Evolutionary conservation across 164 flowering plant species (phyloP).

Genomic region (Litsea cubeba): DNA sequence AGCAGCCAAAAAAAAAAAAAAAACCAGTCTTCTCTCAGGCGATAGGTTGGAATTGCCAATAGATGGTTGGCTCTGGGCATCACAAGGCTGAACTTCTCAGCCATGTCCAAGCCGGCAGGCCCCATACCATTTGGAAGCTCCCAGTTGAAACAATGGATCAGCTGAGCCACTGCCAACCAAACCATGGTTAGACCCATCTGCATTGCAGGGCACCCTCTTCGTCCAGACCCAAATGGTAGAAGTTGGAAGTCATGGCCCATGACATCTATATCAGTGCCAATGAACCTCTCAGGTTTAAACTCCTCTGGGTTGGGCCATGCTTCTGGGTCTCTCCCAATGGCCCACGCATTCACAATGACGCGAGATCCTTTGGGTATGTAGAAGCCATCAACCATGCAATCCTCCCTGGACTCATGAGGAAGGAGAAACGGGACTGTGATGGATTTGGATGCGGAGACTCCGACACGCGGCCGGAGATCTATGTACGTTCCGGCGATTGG

Average conservation of each 20-base stretch:
- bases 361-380: slow-evolving; percentile 63
- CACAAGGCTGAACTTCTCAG: slow-evolving; percentile 13
- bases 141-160: slow-evolving; percentile 67
- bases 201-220: slow-evolving; percentile 63
- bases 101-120: slow-evolving; percentile 8
- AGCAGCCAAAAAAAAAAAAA: too few species aligned
- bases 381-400: slow-evolving; percentile 21
- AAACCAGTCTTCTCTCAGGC: slow-evolving; percentile 1
- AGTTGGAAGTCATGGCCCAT: slow-evolving; percentile 65
- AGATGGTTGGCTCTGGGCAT: slow-evolving; percentile 15
- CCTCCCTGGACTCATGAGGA: slow-evolving; percentile 12
- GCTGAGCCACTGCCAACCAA: slow-evolving; percentile 42
- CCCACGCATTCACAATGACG: slow-evolving; percentile 56
- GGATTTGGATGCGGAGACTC: too few species aligned
- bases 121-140: slow-evolving; percentile 17
- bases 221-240: slow-evolving; percentile 80
- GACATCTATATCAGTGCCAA: slow-evolving; percentile 45
- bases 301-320: slow-evolving; percentile 62
- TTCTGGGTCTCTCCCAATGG: slow-evolving; percentile 61
- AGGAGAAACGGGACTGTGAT: slow-evolving; percentile 5
- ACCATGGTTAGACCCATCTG: slow-evolving; percentile 64
- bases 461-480: too few species aligned
- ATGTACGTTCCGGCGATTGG: too few species aligned
- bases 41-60: slow-evolving; percentile 2
- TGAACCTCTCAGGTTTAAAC: slow-evolving; percentile 62